These are phyloP conservation scores for Punica granatum DNA, from an alignment of 345 rosid species.

Conservation along the genomic window DNA sequence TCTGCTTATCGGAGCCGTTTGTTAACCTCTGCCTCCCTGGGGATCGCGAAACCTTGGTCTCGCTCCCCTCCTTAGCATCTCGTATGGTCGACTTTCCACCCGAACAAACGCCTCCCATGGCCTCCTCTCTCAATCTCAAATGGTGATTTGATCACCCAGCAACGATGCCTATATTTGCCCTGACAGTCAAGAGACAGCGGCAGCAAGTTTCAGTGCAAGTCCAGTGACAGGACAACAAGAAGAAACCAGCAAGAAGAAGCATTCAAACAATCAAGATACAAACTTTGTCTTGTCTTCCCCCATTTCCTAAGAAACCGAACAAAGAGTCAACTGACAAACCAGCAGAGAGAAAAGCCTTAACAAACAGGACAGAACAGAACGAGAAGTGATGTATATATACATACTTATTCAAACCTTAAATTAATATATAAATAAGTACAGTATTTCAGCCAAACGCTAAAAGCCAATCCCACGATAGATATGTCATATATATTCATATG, in stretches of 20 bases:
- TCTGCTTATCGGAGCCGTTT: slow-evolving; percentile 21
- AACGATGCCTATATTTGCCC: neutral
- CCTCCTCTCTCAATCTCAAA: slow-evolving; percentile 12
- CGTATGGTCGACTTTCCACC: slow-evolving; percentile 18
- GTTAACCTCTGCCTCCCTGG: slow-evolving; percentile 33
- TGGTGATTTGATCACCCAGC: slow-evolving; percentile 3
- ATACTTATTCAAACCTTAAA: neutral
- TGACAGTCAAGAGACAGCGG: neutral
- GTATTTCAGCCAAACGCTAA: neutral
- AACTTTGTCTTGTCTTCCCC: neutral
- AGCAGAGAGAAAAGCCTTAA: neutral
- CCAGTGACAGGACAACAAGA: neutral
- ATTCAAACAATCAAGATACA: neutral
- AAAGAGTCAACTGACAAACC: slow-evolving; percentile 1
- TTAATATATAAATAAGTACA: neutral
- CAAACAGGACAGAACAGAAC: slow-evolving; percentile 7
- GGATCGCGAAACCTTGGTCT: slow-evolving; percentile 16
- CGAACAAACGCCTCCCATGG: slow-evolving; percentile 68
- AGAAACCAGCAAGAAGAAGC: neutral
- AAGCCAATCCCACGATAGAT: slow-evolving; percentile 2
- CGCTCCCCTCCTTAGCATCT: slow-evolving; percentile 14
- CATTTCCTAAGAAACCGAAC: slow-evolving; percentile 2
- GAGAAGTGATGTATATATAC: neutral
- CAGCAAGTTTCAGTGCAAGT: neutral
- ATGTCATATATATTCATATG: no score